phyloP scores from a whole-genome alignment of 1,284 basidiomycete genomes.

The Melampsora larici-populina region DNA sequence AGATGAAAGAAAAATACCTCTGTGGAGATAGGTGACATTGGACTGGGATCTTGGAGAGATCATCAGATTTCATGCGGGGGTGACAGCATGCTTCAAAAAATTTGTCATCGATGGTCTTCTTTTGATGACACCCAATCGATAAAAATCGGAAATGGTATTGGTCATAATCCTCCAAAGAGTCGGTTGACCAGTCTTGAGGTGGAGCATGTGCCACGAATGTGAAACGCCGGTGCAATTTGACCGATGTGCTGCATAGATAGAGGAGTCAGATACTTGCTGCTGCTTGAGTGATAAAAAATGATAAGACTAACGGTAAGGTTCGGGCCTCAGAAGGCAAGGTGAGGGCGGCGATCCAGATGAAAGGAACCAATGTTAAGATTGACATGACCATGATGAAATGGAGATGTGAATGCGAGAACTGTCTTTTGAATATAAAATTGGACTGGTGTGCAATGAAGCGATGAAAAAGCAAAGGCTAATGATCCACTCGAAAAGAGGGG shows the following conservation, averaged over 20 bases:
- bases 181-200: slow-evolving; percentile 22
- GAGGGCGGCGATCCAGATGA: no score
- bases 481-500: no score
- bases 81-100: slow-evolving; percentile 39
- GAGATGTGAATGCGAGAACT: no score
- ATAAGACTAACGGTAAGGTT: no score
- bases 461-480: no score
- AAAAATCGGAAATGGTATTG: slow-evolving; percentile 36
- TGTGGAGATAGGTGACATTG: slow-evolving; percentile 26
- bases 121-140: slow-evolving; percentile 22
- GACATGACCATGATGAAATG: no score
- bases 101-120: neutral
- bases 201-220: slow-evolving; percentile 36
- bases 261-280: no score
- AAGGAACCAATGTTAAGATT: no score
- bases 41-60: slow-evolving; percentile 22
- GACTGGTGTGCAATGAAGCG: no score
- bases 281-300: no score
- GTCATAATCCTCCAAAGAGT: slow-evolving; percentile 32
- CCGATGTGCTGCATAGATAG: slow-evolving; percentile 11
- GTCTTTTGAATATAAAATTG: no score
- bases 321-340: no score
- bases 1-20: neutral
- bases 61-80: slow-evolving; percentile 18
- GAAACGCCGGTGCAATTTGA: slow-evolving; percentile 28